phyloP scores from a whole-genome alignment of 768 basidiomycete genomes.

The Trametes villosa region DNA sequence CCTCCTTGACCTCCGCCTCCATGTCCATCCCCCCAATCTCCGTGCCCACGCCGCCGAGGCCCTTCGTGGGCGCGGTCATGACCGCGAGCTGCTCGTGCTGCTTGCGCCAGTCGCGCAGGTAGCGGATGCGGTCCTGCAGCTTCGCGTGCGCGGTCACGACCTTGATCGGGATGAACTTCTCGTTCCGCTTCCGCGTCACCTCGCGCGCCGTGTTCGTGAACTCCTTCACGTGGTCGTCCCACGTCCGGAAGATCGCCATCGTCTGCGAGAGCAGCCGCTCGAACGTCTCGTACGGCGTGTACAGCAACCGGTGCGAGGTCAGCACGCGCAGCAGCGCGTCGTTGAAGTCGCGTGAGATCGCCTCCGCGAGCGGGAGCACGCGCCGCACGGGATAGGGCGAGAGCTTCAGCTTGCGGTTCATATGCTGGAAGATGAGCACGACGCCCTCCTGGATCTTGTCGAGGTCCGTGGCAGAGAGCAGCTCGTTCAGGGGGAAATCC shows the following conservation, averaged over 20 bases:
- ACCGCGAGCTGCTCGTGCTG: constrained; percentile 97
- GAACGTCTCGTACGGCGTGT: constrained; percentile 93
- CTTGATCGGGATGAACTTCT: constrained; percentile 97
- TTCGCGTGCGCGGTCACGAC: constrained; percentile 89
- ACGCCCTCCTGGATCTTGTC: constrained; percentile 93
- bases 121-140: constrained; percentile 84
- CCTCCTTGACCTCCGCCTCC: constrained; percentile 96
- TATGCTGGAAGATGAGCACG: constrained; percentile 85
- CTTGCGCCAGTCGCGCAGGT: constrained; percentile 91
- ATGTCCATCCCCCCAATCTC: constrained; percentile 93
- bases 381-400: constrained; percentile 97
- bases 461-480: constrained; percentile 94
- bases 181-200: constrained; percentile 84
- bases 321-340: constrained; percentile 92
- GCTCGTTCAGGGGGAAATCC: constrained; percentile 96
- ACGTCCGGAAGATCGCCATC: constrained; percentile 62
- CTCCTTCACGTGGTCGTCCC: constrained; percentile 69
- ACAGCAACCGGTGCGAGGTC: constrained; percentile 88
- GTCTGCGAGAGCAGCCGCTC: constrained; percentile 81
- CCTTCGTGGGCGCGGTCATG: constrained; percentile 95
- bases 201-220: constrained; percentile 81
- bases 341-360: constrained; percentile 97
- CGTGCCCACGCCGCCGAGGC: constrained; percentile 70
- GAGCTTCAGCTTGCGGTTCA: constrained; percentile 93
- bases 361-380: constrained; percentile 95